Base-by-base conservation (phyloP, 2,329 filamentous ascomycete genomes). In the Proliferodiscus dingleyae region DNA sequence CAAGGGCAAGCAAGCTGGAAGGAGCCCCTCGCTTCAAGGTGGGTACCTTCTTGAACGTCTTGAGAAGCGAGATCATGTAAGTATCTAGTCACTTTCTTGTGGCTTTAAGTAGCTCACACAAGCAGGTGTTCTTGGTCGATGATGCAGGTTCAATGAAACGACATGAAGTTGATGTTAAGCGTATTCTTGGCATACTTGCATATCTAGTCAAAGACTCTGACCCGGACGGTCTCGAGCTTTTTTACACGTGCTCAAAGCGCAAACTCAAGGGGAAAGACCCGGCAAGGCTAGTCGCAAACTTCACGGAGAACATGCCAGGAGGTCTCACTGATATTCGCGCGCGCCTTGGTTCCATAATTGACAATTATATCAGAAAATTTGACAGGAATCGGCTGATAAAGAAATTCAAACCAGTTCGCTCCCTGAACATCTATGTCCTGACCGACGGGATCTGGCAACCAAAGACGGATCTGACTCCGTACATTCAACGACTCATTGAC, bases 11-110 rank as follows among this genome's bases (percentile, higher is more conserved):
- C 16, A 10, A 19, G 34, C 34, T 37, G 34, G 34, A 3, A 37
- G 34, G 13, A 16, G 5, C 4, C 9, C 4, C 34, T 6, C 5
- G 5, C 34, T 37, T 21, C 34, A 13, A 16, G 34, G 34, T 11
- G 21, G 21, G 21, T 37, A 16, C 11, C 34, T 37, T 19, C 18
- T 37, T 4, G 34, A 37, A 18, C 34, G 34, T 10, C 34, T 37
- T 16, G 34, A 37, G 18, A 37, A 16, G 11, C 34, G 34, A 11
- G 34, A 37, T 11, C 34, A 37, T 19, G 34, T 34, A 34, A 7
- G 51, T 65, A n/a, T 33, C 26, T 34, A n/a, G n/a, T n/a, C n/a
- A n/a, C n/a, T n/a, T n/a, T 26, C 6, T 26, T 26, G 24, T 26
- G 6, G 24, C 6, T 26, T 26, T 26, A 18, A 9, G 36, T 36